These are phyloP conservation scores for Psilocybe subaeruginosa DNA, from an alignment of 768 basidiomycete species.

Conservation along the genomic window DNA sequence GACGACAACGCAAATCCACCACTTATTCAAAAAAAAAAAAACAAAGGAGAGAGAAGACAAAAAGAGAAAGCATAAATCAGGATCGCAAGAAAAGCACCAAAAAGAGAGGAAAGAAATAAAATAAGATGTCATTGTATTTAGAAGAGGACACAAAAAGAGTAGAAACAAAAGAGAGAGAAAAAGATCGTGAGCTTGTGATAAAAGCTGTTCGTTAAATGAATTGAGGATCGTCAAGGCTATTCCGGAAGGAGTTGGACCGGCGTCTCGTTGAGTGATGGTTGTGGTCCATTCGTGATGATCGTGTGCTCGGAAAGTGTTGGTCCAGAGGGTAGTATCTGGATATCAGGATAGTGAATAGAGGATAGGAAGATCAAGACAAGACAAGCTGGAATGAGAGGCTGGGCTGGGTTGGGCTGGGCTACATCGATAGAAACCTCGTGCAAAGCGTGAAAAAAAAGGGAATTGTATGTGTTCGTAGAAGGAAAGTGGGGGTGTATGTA, in stretches of 20 bases:
- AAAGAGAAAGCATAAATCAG: neutral
- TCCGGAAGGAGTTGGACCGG: neutral
- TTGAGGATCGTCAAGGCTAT: neutral
- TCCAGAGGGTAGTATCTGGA: too few species aligned
- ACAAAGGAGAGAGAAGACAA: neutral
- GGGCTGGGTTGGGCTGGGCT: neutral
- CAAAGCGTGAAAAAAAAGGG: neutral
- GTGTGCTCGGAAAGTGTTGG: too few species aligned
- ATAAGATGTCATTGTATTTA: neutral
- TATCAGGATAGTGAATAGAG: too few species aligned
- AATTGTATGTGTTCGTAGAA: neutral
- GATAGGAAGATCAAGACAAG: too few species aligned
- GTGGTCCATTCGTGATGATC: too few species aligned
- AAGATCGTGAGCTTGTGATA: neutral
- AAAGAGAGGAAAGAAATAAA: constrained; percentile 2
- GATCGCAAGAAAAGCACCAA: neutral
- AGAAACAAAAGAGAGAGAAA: neutral
- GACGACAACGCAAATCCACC: neutral
- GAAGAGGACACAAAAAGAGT: neutral
- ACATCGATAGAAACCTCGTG: neutral
- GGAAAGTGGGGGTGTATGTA: neutral
- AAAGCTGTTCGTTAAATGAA: neutral
- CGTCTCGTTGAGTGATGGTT: too few species aligned
- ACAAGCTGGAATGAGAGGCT: neutral
- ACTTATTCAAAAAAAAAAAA: neutral